Evolutionary conservation across 2,329 filamentous ascomycete species (phyloP).

Genomic region (Arthrobotrys musiformis): DNA sequence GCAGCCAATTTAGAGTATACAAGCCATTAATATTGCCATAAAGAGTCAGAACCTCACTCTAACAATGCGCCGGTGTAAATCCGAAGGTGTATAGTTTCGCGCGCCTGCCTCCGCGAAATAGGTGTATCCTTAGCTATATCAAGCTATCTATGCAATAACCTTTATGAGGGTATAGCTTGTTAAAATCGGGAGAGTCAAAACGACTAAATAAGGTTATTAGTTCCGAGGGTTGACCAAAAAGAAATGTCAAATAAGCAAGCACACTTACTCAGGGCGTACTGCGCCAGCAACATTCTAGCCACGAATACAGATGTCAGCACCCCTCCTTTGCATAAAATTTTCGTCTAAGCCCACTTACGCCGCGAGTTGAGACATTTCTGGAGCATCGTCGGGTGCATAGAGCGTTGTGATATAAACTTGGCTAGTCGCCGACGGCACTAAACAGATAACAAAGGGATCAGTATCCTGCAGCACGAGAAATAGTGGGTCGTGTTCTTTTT

Average conservation of each 20-base stretch:
- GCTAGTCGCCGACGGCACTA: constrained; percentile 58
- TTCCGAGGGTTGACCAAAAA: not conserved
- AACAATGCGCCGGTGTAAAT: not conserved
- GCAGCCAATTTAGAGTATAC: not conserved
- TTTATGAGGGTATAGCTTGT: constrained; percentile 38
- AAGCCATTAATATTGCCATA: not conserved
- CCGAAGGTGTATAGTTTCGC: not conserved
- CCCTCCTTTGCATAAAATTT: not conserved
- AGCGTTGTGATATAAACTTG: constrained; percentile 59
- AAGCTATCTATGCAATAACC: constrained; percentile 13
- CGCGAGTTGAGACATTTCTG: constrained; percentile 59
- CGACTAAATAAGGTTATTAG: constrained; percentile 26
- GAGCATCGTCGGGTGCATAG: constrained; percentile 58
- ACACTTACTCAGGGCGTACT: constrained; percentile 58
- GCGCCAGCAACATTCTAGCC: constrained; percentile 57
- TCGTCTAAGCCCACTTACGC: constrained; percentile 54
- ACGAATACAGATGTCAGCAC: constrained; percentile 20
- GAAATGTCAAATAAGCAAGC: not conserved
- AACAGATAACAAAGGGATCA: constrained; percentile 22
- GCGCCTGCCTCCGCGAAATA: not conserved
- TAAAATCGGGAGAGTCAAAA: constrained; percentile 43
- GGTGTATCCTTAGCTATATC: not conserved
- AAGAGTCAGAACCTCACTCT: not conserved
- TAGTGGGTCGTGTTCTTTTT: not conserved
- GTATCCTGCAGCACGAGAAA: not conserved